Conservation (phyloP, 2,329 filamentous ascomycete genomes). For the Graphiopsis chlorocephala region DNA sequence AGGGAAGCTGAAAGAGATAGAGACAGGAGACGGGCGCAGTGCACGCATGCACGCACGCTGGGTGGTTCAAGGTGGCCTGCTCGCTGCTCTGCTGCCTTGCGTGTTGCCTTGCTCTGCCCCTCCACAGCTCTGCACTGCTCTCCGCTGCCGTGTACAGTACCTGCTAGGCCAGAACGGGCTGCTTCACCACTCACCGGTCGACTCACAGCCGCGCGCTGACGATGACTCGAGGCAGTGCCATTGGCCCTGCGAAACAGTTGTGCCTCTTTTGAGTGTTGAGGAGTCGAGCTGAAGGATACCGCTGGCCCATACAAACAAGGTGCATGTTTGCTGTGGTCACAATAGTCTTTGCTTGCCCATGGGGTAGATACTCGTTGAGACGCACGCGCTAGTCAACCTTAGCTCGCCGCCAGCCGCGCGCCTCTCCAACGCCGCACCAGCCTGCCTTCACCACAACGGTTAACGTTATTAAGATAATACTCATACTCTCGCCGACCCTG, state of each 20-base stretch:
- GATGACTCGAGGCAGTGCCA: not conserved
- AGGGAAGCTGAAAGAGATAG: not conserved
- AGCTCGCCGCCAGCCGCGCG: not conserved
- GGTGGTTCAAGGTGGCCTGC: not conserved
- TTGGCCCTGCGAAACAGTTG: not conserved
- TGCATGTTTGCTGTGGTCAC: not conserved
- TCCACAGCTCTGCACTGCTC: not conserved
- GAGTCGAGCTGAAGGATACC: not conserved
- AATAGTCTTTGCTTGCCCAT: not conserved
- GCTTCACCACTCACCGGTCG: not conserved
- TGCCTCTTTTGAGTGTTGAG: not conserved
- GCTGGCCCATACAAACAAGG: not conserved
- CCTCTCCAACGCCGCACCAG: not conserved
- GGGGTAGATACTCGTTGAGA: not conserved
- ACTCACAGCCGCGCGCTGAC: not conserved
- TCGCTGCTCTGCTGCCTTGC: not conserved
- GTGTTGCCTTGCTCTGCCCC: slow-evolving; percentile 2
- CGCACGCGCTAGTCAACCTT: not conserved
- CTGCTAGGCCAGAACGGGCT: not conserved
- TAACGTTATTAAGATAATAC: not conserved
- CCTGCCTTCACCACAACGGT: not conserved
- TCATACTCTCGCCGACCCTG: not conserved
- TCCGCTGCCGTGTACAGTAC: too few relatives aligned
- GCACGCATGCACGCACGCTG: not conserved
- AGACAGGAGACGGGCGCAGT: not conserved